A percentile compares a stretch with the other conserved stretches of the same genome.
phyloP scores from a whole-genome alignment of 2,329 filamentous ascomycete genomes.

The Cordyceps cateniannulata region DNA sequence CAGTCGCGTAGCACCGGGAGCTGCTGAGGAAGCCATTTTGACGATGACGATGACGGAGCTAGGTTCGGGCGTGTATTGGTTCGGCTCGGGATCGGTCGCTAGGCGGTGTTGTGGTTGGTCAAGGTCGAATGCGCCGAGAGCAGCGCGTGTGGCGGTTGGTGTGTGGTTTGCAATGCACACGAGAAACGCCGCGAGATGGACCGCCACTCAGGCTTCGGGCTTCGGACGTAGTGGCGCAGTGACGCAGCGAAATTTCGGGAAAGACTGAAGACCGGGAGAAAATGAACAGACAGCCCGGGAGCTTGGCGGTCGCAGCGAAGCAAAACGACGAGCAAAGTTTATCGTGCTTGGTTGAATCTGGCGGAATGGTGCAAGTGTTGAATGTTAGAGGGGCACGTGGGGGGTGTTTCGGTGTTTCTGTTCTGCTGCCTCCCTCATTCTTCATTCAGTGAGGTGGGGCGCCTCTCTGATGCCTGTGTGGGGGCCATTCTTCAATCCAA shows the following conservation, averaged over 20 bases:
- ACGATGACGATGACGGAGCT: background rate
- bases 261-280: background rate
- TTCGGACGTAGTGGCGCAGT: too few relatives aligned
- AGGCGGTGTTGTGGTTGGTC: background rate
- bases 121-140: too few relatives aligned
- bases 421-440: too few relatives aligned
- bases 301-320: background rate
- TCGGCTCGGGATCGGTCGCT: background rate
- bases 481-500: background rate
- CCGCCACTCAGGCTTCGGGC: too few relatives aligned
- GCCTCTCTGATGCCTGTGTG: too few relatives aligned
- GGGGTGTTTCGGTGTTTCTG: background rate
- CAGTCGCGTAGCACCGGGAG: conserved; percentile 27
- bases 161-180: too few relatives aligned
- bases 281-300: background rate
- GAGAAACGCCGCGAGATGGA: too few relatives aligned
- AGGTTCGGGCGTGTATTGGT: background rate
- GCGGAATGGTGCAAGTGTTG: background rate
- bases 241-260: too few relatives aligned
- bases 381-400: conserved; percentile 10
- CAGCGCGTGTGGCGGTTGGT: too few relatives aligned
- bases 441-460: too few relatives aligned
- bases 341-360: background rate
- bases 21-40: conserved; percentile 26
- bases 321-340: background rate